A percentile compares a stretch with the other conserved stretches of the same genome.
Conservation (phyloP, 1,139 yeast genomes). For the Starmera stellimalicola region DNA sequence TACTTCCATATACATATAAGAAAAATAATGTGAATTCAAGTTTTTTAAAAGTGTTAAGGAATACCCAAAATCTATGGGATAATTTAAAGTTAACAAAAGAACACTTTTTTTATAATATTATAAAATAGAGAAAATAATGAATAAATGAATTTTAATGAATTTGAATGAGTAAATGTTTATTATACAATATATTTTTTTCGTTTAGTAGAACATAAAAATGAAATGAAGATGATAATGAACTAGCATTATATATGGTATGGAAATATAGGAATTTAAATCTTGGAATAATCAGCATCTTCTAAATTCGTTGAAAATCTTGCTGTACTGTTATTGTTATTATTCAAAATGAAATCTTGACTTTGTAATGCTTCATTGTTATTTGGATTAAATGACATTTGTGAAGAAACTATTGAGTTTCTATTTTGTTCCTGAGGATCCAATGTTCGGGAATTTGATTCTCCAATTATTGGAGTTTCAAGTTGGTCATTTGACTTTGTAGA, state of each 20-base stretch:
- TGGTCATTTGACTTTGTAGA: not conserved
- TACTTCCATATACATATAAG: conserved; percentile 3
- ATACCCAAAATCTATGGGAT: conserved; percentile 7
- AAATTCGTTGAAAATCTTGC: not conserved
- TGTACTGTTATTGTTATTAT: not conserved
- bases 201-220: not conserved
- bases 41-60: not conserved
- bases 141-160: too few species aligned
- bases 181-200: not conserved
- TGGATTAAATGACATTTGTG: not conserved
- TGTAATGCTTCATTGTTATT: not conserved
- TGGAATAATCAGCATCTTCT: not conserved
- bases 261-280: too few species aligned
- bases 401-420: not conserved
- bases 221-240: not conserved
- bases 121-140: too few species aligned
- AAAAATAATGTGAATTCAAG: not conserved
- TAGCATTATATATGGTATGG: too few species aligned
- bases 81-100: conserved; percentile 1
- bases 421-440: not conserved
- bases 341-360: not conserved
- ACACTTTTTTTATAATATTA: not conserved
- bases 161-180: too few species aligned
- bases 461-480: not conserved
- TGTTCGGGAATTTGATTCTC: too few species aligned